A percentile compares a stretch with the other conserved stretches of the same genome.
These are phyloP conservation scores for Collybia sordida DNA, from an alignment of 768 basidiomycete species.

Conservation along the genomic window DNA sequence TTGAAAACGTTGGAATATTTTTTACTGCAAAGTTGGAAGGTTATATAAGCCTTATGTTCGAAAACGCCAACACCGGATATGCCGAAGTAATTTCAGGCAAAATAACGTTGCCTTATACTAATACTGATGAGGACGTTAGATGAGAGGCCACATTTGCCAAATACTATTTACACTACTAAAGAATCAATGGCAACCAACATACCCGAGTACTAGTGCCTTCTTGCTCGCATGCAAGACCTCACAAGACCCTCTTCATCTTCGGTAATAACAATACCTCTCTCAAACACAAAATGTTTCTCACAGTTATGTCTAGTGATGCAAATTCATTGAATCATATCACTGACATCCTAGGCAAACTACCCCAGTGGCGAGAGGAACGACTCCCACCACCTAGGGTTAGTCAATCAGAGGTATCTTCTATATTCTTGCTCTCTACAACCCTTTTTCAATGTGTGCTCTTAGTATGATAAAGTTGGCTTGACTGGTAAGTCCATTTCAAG, in stretches of 20 bases:
- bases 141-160: slow-evolving; percentile 68
- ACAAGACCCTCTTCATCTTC: slow-evolving; percentile 60
- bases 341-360: slow-evolving; percentile 57
- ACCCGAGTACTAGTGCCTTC: slow-evolving; percentile 54
- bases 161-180: slow-evolving; percentile 57
- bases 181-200: slow-evolving; percentile 69
- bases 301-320: slow-evolving; percentile 38
- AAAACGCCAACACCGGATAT: slow-evolving; percentile 78
- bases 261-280: slow-evolving; percentile 32
- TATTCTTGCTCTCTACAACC: not conserved
- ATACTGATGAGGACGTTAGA: slow-evolving; percentile 35
- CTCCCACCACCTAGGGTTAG: slow-evolving; percentile 84
- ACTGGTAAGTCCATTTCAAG: slow-evolving; percentile 54
- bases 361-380: slow-evolving; percentile 70
- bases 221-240: slow-evolving; percentile 50
- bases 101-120: slow-evolving; percentile 1
- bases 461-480: slow-evolving; percentile 88
- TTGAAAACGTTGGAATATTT: slow-evolving; percentile 64
- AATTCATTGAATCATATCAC: slow-evolving; percentile 57
- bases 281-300: slow-evolving; percentile 7
- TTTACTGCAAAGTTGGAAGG: slow-evolving; percentile 67
- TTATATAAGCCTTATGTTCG: slow-evolving; percentile 69
- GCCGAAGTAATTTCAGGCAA: slow-evolving; percentile 60
- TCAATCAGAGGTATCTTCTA: slow-evolving; percentile 63
- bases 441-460: slow-evolving; percentile 9